These are phyloP conservation scores for Chalaropsis thielavioides DNA, from an alignment of 2,329 filamentous ascomycete species.

Conservation along the genomic window DNA sequence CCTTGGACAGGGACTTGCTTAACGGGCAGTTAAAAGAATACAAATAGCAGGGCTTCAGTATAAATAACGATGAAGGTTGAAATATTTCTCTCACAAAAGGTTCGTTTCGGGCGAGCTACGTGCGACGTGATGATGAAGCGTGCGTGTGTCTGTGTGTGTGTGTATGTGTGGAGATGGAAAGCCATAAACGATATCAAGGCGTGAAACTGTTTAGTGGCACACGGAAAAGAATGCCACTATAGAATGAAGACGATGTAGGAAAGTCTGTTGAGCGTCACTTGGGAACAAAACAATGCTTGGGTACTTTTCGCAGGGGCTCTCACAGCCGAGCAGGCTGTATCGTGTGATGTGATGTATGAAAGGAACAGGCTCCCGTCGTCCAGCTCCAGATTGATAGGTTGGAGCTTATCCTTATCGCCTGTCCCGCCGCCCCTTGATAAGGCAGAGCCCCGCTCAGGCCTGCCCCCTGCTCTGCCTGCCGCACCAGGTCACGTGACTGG, in stretches of 20 bases:
- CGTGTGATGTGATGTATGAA: background rate
- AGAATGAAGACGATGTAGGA: background rate
- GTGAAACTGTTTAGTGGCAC: background rate
- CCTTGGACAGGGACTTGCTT: background rate
- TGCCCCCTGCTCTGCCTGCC: background rate
- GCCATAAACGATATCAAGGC: background rate
- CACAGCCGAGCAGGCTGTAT: background rate
- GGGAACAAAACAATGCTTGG: background rate
- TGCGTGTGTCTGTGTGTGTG: too few species aligned
- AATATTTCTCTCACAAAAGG: background rate
- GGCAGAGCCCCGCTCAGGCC: background rate
- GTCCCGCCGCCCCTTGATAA: slow-evolving; percentile 1
- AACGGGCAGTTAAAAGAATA: background rate
- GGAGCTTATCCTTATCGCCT: background rate
- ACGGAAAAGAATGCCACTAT: background rate
- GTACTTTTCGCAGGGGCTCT: background rate
- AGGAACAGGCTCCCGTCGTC: background rate
- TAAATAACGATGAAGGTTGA: background rate
- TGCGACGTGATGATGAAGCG: background rate
- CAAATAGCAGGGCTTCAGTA: background rate
- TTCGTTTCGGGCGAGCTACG: background rate
- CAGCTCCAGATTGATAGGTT: background rate
- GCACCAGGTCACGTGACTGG: background rate
- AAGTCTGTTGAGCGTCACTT: background rate
- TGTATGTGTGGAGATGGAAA: background rate